Percentiles rank a stretch among this genome's conserved stretches.
Conservation (phyloP, 1,284 basidiomycete genomes). For the Sporisorium exsertum region DNA sequence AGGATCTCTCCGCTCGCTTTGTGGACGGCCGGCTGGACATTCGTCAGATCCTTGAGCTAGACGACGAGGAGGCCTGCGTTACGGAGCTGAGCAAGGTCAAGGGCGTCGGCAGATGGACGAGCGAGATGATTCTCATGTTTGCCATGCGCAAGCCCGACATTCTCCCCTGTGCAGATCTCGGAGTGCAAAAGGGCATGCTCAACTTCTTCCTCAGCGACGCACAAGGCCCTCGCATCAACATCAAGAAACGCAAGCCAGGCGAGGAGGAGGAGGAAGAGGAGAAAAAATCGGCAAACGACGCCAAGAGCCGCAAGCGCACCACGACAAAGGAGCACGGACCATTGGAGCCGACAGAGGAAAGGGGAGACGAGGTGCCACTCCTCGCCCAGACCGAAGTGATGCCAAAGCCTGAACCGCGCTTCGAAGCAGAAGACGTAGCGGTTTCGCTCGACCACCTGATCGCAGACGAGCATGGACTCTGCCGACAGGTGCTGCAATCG, state of each 20-base stretch:
- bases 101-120: conserved; percentile 67
- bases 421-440: not conserved
- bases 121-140: conserved; percentile 68
- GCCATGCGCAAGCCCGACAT: conserved; percentile 64
- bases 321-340: conserved; percentile 2
- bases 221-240: conserved; percentile 46
- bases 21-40: conserved; percentile 63
- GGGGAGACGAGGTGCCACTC: conserved; percentile 26
- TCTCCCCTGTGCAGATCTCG: conserved; percentile 64
- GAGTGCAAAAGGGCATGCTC: conserved; percentile 67
- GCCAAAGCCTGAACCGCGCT: conserved; percentile 33
- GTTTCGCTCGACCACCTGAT: conserved; percentile 34
- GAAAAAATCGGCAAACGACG: conserved; percentile 4
- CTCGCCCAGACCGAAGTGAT: conserved; percentile 37
- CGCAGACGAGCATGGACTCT: conserved; percentile 36
- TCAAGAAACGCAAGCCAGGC: conserved; percentile 54
- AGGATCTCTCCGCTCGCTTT: conserved; percentile 61
- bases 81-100: conserved; percentile 60
- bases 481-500: conserved; percentile 39
- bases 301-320: conserved; percentile 2
- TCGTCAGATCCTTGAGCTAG: conserved; percentile 52
- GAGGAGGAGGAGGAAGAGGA: conserved; percentile 34
- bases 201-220: conserved; percentile 57
- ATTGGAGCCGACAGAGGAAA: conserved; percentile 37
- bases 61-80: conserved; percentile 60